Conservation (phyloP, 257 asterid genomes). For the Nicotiana noctiflora region DNA sequence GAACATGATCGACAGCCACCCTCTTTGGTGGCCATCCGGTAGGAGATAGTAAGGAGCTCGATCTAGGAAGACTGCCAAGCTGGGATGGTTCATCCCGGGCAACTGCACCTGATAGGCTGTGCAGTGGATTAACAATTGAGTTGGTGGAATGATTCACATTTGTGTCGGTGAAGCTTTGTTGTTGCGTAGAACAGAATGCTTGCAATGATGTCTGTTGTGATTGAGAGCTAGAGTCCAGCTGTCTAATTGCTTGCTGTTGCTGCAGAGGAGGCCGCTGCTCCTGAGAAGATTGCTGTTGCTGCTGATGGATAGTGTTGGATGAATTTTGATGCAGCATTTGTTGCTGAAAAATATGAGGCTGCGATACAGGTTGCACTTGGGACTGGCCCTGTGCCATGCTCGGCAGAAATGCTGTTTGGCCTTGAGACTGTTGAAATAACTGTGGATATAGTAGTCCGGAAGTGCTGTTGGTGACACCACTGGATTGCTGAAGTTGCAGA, state of each 20-base stretch:
- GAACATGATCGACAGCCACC: constrained; percentile 49
- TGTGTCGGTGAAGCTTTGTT: constrained; percentile 30
- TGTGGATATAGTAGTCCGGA: constrained; percentile 32
- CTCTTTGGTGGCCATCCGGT: constrained; percentile 59
- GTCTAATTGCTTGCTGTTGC: constrained; percentile 37
- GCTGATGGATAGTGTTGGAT: constrained; percentile 34
- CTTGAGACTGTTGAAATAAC: constrained; percentile 35
- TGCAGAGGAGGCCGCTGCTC: neutral
- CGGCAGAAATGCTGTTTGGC: constrained; percentile 32
- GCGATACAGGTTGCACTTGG: constrained; percentile 20
- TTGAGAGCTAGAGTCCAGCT: constrained; percentile 35
- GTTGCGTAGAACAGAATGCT: constrained; percentile 34
- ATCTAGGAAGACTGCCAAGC: constrained; percentile 32
- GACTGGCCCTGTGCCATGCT: constrained; percentile 26
- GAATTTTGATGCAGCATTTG: constrained; percentile 47
- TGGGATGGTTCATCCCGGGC: constrained; percentile 42
- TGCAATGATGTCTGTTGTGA: constrained; percentile 28
- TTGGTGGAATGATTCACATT: constrained; percentile 24
- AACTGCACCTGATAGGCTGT: constrained; percentile 40
- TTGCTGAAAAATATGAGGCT: constrained; percentile 40
- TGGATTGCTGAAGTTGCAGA: constrained; percentile 55
- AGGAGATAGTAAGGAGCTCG: constrained; percentile 33
- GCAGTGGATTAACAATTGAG: constrained; percentile 41
- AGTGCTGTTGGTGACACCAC: constrained; percentile 18
- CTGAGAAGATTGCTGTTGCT: constrained; percentile 20